A percentile compares a stretch with the other conserved stretches of the same genome.
phyloP scores from a whole-genome alignment of 83 land plant genomes.

The Picea engelmannii region DNA sequence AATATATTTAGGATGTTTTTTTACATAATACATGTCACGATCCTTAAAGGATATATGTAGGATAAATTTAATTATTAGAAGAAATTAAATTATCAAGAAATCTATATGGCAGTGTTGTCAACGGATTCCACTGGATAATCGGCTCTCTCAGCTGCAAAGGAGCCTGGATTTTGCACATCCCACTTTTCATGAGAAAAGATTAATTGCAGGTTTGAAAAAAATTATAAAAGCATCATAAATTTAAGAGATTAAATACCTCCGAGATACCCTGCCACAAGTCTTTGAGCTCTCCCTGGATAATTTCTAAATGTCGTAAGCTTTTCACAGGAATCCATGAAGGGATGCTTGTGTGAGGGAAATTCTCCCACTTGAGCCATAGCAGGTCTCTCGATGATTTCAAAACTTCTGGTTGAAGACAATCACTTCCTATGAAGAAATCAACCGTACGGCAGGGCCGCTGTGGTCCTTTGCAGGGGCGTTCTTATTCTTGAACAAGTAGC shows the following conservation, averaged over 20 bases:
- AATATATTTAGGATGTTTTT: too few species aligned
- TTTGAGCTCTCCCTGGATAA: neutral
- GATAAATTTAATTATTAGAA: too few species aligned
- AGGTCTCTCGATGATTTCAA: neutral
- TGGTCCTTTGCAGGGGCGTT: neutral
- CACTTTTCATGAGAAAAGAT: neutral
- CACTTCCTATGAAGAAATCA: neutral
- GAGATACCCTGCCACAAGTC: neutral
- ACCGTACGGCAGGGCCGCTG: neutral
- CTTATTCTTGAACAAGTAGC: neutral
- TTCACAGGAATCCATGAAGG: slow-evolving; percentile 9
- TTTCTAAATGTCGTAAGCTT: neutral
- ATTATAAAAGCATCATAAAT: neutral
- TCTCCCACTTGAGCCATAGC: neutral
- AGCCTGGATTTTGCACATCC: neutral
- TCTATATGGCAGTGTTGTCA: too few species aligned
- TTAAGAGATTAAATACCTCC: neutral
- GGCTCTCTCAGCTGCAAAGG: neutral
- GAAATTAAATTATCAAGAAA: too few species aligned
- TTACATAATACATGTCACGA: too few species aligned
- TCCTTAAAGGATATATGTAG: too few species aligned
- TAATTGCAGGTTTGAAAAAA: neutral
- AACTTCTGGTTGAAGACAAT: too few species aligned
- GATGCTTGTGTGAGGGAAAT: neutral
- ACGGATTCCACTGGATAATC: too few species aligned